Evolutionary conservation across 2,329 filamentous ascomycete genomes (phyloP).

Genomic region (Metarhizium guizhouense): DNA sequence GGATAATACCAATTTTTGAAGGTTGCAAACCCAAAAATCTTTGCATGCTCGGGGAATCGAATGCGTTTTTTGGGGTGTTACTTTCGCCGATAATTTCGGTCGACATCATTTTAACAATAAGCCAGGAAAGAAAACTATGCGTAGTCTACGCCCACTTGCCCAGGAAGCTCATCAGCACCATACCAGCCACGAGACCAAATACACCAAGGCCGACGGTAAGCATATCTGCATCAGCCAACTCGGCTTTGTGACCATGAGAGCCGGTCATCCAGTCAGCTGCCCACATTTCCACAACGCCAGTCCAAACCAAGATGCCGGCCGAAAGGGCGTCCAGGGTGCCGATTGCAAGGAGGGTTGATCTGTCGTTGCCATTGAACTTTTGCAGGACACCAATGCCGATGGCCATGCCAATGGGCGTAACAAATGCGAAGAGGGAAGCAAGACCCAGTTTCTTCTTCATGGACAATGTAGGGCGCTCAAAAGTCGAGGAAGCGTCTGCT

Average conservation of each 20-base stretch:
- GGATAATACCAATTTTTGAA: neutral
- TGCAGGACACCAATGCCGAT: conserved; percentile 67
- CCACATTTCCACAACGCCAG: conserved; percentile 73
- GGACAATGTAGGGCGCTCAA: conserved; percentile 18
- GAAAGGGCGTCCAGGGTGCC: conserved; percentile 66
- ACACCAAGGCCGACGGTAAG: conserved; percentile 40
- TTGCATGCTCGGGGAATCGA: neutral
- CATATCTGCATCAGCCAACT: conserved; percentile 43
- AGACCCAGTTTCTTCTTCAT: conserved; percentile 49
- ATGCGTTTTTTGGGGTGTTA: neutral
- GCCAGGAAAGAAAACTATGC: neutral
- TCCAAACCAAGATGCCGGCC: conserved; percentile 71
- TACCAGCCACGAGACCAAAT: conserved; percentile 47
- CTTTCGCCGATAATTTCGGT: neutral
- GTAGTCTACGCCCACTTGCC: conserved; percentile 62
- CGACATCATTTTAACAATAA: neutral
- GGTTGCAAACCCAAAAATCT: neutral
- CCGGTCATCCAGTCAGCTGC: conserved; percentile 61
- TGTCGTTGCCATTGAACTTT: conserved; percentile 65
- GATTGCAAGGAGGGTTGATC: conserved; percentile 58
- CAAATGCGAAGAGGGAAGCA: conserved; percentile 54
- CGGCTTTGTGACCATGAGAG: conserved; percentile 26
- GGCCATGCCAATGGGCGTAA: conserved; percentile 72
- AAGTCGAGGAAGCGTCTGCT: conserved; percentile 5
- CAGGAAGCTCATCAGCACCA: conserved; percentile 62